Conservation (phyloP, 768 basidiomycete species). For the Pisolithus orientalis region DNA sequence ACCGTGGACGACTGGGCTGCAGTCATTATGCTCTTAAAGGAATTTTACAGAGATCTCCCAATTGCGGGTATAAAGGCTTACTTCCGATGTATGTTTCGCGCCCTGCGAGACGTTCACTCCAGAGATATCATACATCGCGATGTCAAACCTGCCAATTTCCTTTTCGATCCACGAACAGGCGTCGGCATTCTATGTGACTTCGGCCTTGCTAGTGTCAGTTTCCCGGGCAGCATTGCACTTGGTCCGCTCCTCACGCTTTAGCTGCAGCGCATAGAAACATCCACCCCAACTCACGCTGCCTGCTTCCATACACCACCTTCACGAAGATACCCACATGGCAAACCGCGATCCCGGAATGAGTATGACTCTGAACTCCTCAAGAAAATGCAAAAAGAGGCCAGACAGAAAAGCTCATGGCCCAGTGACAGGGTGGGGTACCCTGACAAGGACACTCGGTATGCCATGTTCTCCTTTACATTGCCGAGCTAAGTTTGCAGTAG, state of each 20-base stretch:
- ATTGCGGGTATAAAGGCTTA: slow-evolving; percentile 78
- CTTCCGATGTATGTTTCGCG: slow-evolving; percentile 86
- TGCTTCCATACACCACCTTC: slow-evolving; percentile 79
- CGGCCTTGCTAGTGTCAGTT: slow-evolving; percentile 85
- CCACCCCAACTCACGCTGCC: slow-evolving; percentile 38
- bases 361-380: slow-evolving; percentile 47
- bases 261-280: slow-evolving; percentile 48
- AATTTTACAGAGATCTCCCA: slow-evolving; percentile 72
- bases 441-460: slow-evolving; percentile 66
- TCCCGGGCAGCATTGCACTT: not conserved
- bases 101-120: slow-evolving; percentile 80
- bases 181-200: slow-evolving; percentile 90
- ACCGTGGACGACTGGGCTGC: not conserved
- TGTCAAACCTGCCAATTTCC: slow-evolving; percentile 96
- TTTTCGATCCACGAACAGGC: slow-evolving; percentile 81
- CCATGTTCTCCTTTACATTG: not conserved
- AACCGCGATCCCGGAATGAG: slow-evolving; percentile 36
- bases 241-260: slow-evolving; percentile 2
- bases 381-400: slow-evolving; percentile 53
- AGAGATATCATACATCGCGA: slow-evolving; percentile 91
- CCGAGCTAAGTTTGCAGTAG: slow-evolving; percentile 29
- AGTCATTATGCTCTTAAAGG: slow-evolving; percentile 34
- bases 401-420: slow-evolving; percentile 43
- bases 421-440: slow-evolving; percentile 75
- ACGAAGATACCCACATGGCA: slow-evolving; percentile 62